Percentiles rank a stretch among this genome's conserved stretches.
These are phyloP conservation scores for Talaromyces sp. DNA, from an alignment of 2,329 filamentous ascomycete genomes.

Conservation along the genomic window DNA sequence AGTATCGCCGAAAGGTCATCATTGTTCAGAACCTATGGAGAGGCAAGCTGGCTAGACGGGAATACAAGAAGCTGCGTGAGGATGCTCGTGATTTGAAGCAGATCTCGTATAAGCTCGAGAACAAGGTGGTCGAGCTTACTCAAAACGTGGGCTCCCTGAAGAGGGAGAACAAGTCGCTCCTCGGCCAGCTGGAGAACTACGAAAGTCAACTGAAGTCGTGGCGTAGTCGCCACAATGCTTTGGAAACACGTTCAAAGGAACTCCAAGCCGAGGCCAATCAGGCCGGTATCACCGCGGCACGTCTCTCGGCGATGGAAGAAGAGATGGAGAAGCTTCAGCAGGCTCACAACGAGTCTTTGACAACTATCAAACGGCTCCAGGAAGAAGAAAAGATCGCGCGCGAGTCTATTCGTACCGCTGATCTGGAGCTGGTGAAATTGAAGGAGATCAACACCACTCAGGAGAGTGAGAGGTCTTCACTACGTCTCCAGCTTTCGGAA, in stretches of 20 bases:
- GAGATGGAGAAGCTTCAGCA: conserved; percentile 90
- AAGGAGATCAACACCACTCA: conserved; percentile 69
- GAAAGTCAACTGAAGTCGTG: conserved; percentile 94
- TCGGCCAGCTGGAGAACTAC: conserved; percentile 88
- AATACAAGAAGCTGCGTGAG: conserved; percentile 87
- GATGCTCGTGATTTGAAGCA: conserved; percentile 98
- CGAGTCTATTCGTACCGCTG: conserved; percentile 74
- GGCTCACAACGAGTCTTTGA: conserved; percentile 83
- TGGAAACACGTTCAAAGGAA: conserved; percentile 88
- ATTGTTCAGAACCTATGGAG: conserved; percentile 92
- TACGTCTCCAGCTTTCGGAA: conserved; percentile 83
- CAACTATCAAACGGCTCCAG: conserved; percentile 88
- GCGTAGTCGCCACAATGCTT: conserved; percentile 83
- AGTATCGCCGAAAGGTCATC: conserved; percentile 82
- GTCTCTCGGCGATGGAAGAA: conserved; percentile 84
- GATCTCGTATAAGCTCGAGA: conserved; percentile 98
- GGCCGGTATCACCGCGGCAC: conserved; percentile 89
- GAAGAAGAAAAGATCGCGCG: conserved; percentile 85
- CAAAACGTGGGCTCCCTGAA: conserved; percentile 90
- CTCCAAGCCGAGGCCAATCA: conserved; percentile 96
- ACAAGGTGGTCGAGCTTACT: conserved; percentile 98
- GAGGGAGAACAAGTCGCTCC: conserved; percentile 84
- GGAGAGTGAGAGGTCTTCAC: conserved; percentile 77
- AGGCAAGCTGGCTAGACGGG: conserved; percentile 71
- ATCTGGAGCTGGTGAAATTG: conserved; percentile 72